A percentile compares a stretch with the other conserved stretches of the same genome.
Conservation (phyloP, 2,329 filamentous ascomycete genomes). For the Neofusicoccum umdonicola region DNA sequence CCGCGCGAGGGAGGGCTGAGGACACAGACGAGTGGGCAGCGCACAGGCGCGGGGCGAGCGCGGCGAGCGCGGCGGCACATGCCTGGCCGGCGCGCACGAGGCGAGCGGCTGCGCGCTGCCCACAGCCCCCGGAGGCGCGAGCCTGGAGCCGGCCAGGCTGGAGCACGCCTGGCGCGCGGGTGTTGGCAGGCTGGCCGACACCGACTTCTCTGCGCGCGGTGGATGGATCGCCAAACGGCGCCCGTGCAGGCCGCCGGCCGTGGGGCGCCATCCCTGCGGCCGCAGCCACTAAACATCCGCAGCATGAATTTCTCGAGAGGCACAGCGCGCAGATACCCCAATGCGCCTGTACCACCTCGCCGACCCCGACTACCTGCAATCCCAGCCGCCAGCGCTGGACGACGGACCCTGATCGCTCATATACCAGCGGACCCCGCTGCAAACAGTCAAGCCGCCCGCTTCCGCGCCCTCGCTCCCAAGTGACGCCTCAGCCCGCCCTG, state of each 20-base stretch:
- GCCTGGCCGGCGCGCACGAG: background rate
- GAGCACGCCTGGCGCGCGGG: background rate
- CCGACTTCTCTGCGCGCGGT: background rate
- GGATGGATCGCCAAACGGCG: conserved; percentile 12
- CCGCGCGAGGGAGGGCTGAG: background rate
- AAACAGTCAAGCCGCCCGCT: background rate
- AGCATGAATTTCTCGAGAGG: conserved; percentile 13
- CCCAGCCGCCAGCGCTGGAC: background rate
- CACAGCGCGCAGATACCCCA: conserved; percentile 4
- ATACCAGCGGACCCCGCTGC: background rate
- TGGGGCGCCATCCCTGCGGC: background rate
- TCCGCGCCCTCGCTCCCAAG: background rate
- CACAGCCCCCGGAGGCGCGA: too few species aligned
- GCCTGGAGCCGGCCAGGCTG: background rate
- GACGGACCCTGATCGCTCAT: conserved; percentile 7
- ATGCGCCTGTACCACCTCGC: conserved; percentile 8
- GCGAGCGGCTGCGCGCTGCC: background rate
- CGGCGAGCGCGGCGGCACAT: background rate
- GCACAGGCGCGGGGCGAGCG: background rate
- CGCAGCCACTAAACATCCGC: conserved; percentile 11
- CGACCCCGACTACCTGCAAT: background rate
- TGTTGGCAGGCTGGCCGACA: background rate
- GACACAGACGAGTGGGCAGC: background rate
- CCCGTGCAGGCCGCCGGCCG: background rate
- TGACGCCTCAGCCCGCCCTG: background rate